Percentiles rank a stretch among this genome's conserved stretches.
These are phyloP conservation scores for Prorocentrum cordatum DNA, from an alignment of 169 alveolate genomes.

Conservation along the genomic window DNA sequence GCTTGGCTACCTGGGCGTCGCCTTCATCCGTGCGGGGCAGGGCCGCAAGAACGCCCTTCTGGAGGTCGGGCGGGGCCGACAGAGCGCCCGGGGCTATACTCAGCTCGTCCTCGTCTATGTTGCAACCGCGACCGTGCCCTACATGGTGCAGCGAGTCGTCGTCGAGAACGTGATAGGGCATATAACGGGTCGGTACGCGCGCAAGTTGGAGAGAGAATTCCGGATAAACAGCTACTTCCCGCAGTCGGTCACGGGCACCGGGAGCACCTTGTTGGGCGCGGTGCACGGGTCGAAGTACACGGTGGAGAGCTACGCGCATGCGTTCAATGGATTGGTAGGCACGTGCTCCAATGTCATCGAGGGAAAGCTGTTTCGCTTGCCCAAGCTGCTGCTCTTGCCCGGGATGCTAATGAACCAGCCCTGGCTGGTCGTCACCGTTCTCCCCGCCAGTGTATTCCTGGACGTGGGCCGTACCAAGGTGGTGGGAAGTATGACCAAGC, in stretches of 20 bases:
- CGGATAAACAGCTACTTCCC: constrained; percentile 12
- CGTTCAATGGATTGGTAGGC: not conserved
- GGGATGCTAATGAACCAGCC: constrained; percentile 45
- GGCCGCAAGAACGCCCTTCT: constrained; percentile 15
- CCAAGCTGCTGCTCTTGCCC: constrained; percentile 21
- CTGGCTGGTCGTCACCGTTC: not conserved
- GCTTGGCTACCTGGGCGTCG: constrained; percentile 8
- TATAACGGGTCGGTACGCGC: not conserved
- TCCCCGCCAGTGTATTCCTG: constrained; percentile 16
- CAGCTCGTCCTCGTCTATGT: not conserved
- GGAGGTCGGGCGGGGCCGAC: constrained; percentile 29
- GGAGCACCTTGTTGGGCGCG: constrained; percentile 8
- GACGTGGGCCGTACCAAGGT: constrained; percentile 10
- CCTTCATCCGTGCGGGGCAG: constrained; percentile 16
- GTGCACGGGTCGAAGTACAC: constrained; percentile 26
- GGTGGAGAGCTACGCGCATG: constrained; percentile 19
- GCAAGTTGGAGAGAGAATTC: not conserved
- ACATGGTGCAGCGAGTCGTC: constrained; percentile 28
- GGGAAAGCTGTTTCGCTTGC: constrained; percentile 3
- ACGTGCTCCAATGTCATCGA: not conserved
- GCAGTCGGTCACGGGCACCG: not conserved
- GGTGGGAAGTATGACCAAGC: not conserved
- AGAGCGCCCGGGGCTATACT: not conserved
- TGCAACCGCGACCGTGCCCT: not conserved
- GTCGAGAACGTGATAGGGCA: constrained; percentile 22